phyloP scores from a whole-genome alignment of 257 asterid species.

The Nicotiana sylvestris region DNA sequence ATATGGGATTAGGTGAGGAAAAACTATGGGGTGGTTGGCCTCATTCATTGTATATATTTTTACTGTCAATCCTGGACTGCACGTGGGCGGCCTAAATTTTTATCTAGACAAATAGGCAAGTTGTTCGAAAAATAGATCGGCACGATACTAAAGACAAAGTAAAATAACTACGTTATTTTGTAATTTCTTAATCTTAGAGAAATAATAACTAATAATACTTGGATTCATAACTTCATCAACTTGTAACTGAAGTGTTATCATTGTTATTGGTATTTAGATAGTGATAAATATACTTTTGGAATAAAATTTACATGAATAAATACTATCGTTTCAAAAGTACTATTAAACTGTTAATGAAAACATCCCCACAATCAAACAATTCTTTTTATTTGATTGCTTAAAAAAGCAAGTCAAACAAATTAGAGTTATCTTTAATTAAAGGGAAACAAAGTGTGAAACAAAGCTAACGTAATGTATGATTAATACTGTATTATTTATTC shows the following conservation, averaged over 20 bases:
- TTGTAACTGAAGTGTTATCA: no score
- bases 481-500: no score
- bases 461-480: background rate
- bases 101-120: background rate
- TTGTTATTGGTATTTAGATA: background rate
- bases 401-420: background rate
- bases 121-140: background rate
- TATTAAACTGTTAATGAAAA: background rate
- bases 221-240: background rate
- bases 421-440: background rate
- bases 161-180: no score
- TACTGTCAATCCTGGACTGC: background rate
- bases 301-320: background rate
- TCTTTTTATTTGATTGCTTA: background rate
- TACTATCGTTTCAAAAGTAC: background rate
- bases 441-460: background rate
- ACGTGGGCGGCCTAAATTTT: background rate
- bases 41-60: background rate
- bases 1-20: background rate
- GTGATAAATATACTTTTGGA: background rate
- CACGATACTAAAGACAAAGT: background rate
- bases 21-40: background rate
- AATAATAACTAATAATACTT: background rate
- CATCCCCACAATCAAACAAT: background rate
- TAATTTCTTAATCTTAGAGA: background rate